Evolutionary conservation across 2,329 filamentous ascomycete species (phyloP).

Genomic region (Phyllosticta citribraziliensis): DNA sequence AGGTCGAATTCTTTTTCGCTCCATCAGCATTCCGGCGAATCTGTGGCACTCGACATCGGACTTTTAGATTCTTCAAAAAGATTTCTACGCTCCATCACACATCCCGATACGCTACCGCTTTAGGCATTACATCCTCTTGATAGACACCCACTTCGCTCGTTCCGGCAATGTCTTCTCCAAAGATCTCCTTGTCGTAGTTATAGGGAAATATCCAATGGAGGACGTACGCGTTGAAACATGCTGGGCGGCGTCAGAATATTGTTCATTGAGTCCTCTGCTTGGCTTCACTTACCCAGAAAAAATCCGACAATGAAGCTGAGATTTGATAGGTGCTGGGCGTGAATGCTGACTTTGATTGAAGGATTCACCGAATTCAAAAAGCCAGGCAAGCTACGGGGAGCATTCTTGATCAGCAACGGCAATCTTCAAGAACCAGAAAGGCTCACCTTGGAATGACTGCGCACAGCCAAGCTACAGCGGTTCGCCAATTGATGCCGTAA

Average conservation of each 20-base stretch:
- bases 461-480: not conserved
- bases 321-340: not conserved
- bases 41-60: too few relatives aligned
- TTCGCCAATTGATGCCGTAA: constrained; percentile 1
- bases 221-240: not conserved
- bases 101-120: not conserved
- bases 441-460: not conserved
- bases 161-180: not conserved
- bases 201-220: not conserved
- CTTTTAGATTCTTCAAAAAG: not conserved
- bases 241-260: not conserved
- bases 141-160: not conserved
- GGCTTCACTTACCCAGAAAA: not conserved
- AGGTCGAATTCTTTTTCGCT: too few relatives aligned
- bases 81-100: not conserved
- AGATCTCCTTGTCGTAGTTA: not conserved
- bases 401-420: not conserved
- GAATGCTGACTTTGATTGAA: not conserved
- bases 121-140: not conserved
- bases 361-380: not conserved
- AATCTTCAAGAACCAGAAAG: not conserved
- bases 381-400: not conserved
- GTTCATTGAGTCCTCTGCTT: not conserved
- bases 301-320: not conserved
- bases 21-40: too few relatives aligned